Evolutionary conservation across 1,284 basidiomycete genomes (phyloP).

Genomic region (Marasmius fiardii): DNA sequence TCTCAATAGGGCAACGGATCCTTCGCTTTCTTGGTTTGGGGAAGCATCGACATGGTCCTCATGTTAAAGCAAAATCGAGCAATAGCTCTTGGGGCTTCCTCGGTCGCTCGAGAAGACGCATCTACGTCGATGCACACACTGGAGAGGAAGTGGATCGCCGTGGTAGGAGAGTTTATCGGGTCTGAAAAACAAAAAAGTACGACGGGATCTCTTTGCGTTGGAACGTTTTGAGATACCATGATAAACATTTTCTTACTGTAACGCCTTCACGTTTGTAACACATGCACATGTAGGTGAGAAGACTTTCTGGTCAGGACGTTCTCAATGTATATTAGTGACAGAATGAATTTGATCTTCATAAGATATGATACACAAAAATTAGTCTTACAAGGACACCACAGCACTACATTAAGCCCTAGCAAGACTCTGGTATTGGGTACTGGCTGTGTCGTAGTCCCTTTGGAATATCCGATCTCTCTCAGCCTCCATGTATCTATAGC

Average conservation of each 20-base stretch:
- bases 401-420: constrained; percentile 49
- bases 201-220: too few relatives aligned
- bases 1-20: constrained; percentile 47
- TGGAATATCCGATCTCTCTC: constrained; percentile 70
- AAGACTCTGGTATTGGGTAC: constrained; percentile 71
- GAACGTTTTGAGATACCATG: too few relatives aligned
- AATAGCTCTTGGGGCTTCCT: constrained; percentile 43
- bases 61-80: constrained; percentile 34
- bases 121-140: constrained; percentile 46
- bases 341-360: too few relatives aligned
- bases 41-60: constrained; percentile 26
- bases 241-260: neutral
- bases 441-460: constrained; percentile 70
- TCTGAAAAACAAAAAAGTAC: constrained; percentile 37
- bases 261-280: too few relatives aligned
- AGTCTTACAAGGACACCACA: neutral
- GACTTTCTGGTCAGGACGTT: too few relatives aligned
- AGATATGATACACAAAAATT: neutral
- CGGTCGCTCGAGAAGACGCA: constrained; percentile 39
- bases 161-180: constrained; percentile 48
- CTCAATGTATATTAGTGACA: too few relatives aligned
- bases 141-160: constrained; percentile 49
- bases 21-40: constrained; percentile 55
- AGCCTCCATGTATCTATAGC: constrained; percentile 60
- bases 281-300: too few relatives aligned